phyloP scores from a whole-genome alignment of 176 grass and related monocot species.

The Oryza australiensis region DNA sequence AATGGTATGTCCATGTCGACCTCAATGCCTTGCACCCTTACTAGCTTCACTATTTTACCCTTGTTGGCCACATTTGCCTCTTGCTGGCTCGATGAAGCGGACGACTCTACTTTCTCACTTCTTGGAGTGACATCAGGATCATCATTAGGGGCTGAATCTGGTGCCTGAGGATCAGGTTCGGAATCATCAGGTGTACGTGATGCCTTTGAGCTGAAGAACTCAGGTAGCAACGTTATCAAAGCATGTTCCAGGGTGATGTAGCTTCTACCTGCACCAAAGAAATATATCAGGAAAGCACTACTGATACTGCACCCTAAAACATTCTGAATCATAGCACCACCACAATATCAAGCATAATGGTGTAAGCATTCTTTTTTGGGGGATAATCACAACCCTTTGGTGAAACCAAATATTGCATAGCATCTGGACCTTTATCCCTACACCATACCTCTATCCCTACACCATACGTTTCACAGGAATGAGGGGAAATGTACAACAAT shows the following conservation, averaged over 20 bases:
- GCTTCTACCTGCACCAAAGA: constrained; percentile 32
- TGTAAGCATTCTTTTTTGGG: neutral
- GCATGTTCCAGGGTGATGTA: constrained; percentile 70
- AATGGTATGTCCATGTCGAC: constrained; percentile 77
- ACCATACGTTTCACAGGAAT: neutral
- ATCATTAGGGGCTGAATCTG: constrained; percentile 8
- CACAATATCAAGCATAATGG: neutral
- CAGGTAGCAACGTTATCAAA: constrained; percentile 61
- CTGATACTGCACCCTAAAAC: neutral
- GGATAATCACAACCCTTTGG: neutral
- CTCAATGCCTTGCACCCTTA: constrained; percentile 88
- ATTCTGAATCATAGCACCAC: neutral
- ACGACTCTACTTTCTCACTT: constrained; percentile 17
- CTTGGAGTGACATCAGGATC: constrained; percentile 19
- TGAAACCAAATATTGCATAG: neutral
- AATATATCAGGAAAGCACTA: neutral
- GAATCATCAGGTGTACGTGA: neutral
- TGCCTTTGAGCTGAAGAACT: constrained; percentile 52
- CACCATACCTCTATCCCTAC: neutral
- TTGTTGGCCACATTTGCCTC: neutral
- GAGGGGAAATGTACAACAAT: neutral
- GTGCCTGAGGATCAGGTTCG: neutral
- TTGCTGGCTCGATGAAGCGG: neutral
- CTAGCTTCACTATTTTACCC: constrained; percentile 44
- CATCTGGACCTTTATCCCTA: too few species aligned